Conservation (phyloP, 2,329 filamentous ascomycete species). For the Ceratocystis cubensis region DNA sequence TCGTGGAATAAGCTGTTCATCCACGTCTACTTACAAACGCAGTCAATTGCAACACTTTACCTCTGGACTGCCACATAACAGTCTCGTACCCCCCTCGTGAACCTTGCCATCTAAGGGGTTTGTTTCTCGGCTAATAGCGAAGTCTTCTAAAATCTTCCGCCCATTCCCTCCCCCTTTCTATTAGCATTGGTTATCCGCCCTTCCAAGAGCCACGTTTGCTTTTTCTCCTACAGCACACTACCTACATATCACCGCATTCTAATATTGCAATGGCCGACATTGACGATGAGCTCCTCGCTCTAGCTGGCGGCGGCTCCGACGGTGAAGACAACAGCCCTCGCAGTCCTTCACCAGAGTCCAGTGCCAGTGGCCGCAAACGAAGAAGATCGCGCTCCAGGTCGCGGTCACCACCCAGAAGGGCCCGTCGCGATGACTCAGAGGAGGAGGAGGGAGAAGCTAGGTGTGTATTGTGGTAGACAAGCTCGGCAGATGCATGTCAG, state of each 20-base stretch:
- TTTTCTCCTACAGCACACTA: background rate
- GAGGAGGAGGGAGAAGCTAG: conserved; percentile 65
- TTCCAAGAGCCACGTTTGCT: background rate
- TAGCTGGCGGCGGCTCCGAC: conserved; percentile 62
- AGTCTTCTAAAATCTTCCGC: background rate
- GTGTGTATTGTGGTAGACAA: conserved; percentile 1
- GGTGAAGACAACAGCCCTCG: conserved; percentile 35
- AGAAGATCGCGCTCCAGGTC: conserved; percentile 11
- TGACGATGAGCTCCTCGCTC: conserved; percentile 84
- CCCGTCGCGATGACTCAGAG: conserved; percentile 31
- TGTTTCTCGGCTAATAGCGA: background rate
- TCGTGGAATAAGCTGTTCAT: background rate
- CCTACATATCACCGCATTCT: background rate
- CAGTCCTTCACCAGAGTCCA: conserved; percentile 12
- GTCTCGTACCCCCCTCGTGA: too few species aligned
- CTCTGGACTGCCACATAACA: too few species aligned
- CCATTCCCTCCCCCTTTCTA: background rate
- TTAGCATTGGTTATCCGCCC: too few species aligned
- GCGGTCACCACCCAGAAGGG: conserved; percentile 33
- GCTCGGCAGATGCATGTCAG: background rate
- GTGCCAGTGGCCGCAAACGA: conserved; percentile 8
- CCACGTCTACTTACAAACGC: too few species aligned
- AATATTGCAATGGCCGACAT: conserved; percentile 61
- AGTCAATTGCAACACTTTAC: background rate
- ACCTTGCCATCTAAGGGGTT: too few species aligned